phyloP scores from a whole-genome alignment of 306 rosid species.

The Prunus padus region DNA sequence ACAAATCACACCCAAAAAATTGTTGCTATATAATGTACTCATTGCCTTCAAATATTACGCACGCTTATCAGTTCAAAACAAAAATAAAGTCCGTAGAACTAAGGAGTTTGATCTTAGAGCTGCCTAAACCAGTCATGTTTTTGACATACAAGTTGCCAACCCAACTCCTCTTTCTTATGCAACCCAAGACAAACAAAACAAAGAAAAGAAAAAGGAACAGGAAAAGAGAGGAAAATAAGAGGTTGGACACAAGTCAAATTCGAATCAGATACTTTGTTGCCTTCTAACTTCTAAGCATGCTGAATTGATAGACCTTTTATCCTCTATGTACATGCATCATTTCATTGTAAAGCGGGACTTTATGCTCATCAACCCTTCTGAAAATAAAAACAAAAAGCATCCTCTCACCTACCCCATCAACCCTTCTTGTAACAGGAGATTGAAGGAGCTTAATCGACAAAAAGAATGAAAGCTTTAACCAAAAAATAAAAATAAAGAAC shows the following conservation, averaged over 20 bases:
- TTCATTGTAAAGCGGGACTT: neutral
- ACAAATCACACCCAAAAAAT: neutral
- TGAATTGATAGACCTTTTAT: neutral
- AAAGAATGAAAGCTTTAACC: too few species aligned
- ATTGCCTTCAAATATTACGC: neutral
- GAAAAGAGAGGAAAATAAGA: neutral
- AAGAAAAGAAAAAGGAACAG: neutral
- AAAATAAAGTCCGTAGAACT: neutral
- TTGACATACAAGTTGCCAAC: neutral
- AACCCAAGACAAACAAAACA: neutral
- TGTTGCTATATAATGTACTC: neutral
- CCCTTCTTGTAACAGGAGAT: too few species aligned
- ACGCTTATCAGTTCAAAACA: neutral
- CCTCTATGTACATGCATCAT: neutral
- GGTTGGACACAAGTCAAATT: neutral
- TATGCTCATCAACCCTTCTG: neutral
- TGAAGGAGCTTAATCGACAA: too few species aligned
- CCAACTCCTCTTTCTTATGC: too few species aligned
- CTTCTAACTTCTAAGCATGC: neutral
- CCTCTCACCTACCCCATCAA: too few species aligned
- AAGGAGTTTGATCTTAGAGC: neutral
- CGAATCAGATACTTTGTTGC: neutral
- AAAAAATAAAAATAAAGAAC: too few species aligned
- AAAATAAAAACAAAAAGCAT: too few species aligned
- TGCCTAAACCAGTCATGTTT: neutral